Conservation (phyloP, 805 yeast genomes). For the Starmerella floris region DNA sequence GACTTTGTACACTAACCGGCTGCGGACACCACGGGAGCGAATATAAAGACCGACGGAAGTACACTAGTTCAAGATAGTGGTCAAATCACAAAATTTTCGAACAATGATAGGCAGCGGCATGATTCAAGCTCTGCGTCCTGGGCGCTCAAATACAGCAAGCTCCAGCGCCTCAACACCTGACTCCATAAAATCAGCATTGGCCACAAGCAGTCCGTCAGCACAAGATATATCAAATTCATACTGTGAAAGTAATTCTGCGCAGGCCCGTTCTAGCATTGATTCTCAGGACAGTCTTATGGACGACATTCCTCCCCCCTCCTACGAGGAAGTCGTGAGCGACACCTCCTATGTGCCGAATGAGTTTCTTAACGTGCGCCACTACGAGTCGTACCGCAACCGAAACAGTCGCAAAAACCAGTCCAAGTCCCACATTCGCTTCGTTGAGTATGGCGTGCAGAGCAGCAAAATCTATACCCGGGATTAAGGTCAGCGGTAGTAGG, state of each 20-base stretch:
- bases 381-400: slow-evolving; percentile 5
- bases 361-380: slow-evolving; percentile 2
- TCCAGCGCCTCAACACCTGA: background rate
- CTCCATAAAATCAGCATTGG: background rate
- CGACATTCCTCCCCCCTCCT: slow-evolving; percentile 12
- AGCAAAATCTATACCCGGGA: slow-evolving; percentile 25
- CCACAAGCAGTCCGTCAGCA: background rate
- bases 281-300: background rate
- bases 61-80: no score
- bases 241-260: background rate
- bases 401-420: background rate
- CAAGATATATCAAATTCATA: background rate
- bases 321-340: slow-evolving; percentile 16
- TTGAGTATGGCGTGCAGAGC: slow-evolving; percentile 35
- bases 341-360: background rate
- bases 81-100: no score
- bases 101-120: background rate
- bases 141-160: background rate
- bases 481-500: background rate
- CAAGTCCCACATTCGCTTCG: slow-evolving; percentile 3
- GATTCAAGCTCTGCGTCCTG: background rate
- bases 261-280: slow-evolving; percentile 3
- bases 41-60: no score
- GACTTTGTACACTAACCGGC: no score
- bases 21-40: no score